Evolutionary conservation across 73 alveolate species (phyloP).

Genomic region (Paramecium bursaria): DNA sequence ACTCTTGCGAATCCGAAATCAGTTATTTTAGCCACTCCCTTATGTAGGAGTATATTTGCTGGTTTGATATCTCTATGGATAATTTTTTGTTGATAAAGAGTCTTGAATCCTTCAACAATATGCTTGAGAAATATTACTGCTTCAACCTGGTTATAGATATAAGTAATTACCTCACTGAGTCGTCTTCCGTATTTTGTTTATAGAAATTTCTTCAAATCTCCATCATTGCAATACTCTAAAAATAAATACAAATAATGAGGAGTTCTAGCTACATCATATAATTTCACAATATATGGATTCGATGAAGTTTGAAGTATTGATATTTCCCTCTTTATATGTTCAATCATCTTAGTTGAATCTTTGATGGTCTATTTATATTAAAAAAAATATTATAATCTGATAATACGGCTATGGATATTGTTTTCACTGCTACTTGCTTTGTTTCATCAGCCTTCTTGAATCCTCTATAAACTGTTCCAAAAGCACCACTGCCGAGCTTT

Average conservation of each 20-base stretch:
- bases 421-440: slow-evolving; percentile 41
- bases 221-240: slow-evolving; percentile 70
- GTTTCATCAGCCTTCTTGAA: slow-evolving; percentile 57
- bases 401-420: slow-evolving; percentile 50
- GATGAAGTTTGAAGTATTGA: slow-evolving; percentile 61
- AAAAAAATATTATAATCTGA: neutral
- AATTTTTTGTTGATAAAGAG: slow-evolving; percentile 57
- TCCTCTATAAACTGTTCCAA: slow-evolving; percentile 61
- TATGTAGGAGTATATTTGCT: slow-evolving; percentile 65
- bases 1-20: slow-evolving; percentile 72
- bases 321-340: slow-evolving; percentile 65
- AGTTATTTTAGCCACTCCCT: slow-evolving; percentile 68
- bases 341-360: slow-evolving; percentile 70
- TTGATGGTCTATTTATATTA: slow-evolving; percentile 64
- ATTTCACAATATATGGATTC: slow-evolving; percentile 64
- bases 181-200: slow-evolving; percentile 67
- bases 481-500: slow-evolving; percentile 62
- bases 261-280: slow-evolving; percentile 70
- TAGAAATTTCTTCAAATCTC: slow-evolving; percentile 63
- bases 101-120: slow-evolving; percentile 66
- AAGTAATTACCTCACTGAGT: slow-evolving; percentile 56
- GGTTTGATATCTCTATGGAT: slow-evolving; percentile 72
- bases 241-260: slow-evolving; percentile 65
- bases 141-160: slow-evolving; percentile 11
- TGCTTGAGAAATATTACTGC: slow-evolving; percentile 69